Evolutionary conservation across 1,284 basidiomycete genomes (phyloP).

Genomic region (Erythrobasidium hasegawianum): DNA sequence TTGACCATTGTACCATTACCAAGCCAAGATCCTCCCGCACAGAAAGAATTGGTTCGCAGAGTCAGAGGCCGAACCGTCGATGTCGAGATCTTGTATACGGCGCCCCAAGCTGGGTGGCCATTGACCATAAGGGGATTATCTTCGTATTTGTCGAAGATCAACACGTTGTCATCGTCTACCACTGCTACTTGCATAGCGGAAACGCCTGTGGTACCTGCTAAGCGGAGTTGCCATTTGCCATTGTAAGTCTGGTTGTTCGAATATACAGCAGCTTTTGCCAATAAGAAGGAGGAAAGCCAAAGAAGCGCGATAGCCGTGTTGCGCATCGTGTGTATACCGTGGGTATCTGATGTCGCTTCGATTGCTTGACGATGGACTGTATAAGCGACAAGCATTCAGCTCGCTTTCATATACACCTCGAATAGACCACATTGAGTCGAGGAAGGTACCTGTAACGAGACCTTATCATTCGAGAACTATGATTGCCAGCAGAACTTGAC

Average conservation of each 20-base stretch:
- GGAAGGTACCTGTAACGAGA: no score
- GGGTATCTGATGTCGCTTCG: no score
- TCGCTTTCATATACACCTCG: no score
- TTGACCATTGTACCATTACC: constrained; percentile 60
- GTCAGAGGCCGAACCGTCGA: constrained; percentile 61
- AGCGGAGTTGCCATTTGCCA: neutral
- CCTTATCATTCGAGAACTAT: no score
- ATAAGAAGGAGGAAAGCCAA: no score
- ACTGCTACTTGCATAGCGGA: constrained; percentile 72
- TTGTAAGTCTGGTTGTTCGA: neutral
- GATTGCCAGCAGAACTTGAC: no score
- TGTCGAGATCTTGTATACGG: constrained; percentile 60
- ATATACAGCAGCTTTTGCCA: neutral
- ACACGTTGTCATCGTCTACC: constrained; percentile 62
- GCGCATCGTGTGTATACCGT: no score
- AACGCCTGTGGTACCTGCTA: constrained; percentile 64
- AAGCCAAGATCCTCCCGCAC: constrained; percentile 74
- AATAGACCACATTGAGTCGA: no score
- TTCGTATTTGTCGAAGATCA: constrained; percentile 79
- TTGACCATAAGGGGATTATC: constrained; percentile 69
- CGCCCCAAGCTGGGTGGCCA: constrained; percentile 73
- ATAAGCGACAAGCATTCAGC: no score
- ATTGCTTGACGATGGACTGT: no score
- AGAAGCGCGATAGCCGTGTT: no score
- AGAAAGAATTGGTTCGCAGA: constrained; percentile 77